Evolutionary conservation across 2,329 filamentous ascomycete genomes (phyloP), one percentile per base, ranked within the genome.

Genomic region (Cladobotryum mycophilum): DNA sequence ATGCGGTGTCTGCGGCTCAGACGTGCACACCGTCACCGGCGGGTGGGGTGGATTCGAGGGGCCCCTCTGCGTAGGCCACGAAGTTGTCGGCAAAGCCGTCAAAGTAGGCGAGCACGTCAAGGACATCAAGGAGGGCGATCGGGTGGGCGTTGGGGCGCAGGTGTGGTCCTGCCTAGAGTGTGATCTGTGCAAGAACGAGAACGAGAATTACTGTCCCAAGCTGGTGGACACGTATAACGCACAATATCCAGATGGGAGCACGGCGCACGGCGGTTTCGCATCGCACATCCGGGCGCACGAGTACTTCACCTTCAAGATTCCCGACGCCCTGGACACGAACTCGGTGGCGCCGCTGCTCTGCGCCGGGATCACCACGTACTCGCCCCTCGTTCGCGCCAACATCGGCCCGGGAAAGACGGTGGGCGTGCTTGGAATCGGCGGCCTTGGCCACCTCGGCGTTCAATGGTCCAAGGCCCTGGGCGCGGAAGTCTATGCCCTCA

Each of bases 301-400:
- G 58, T 74, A 76, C 65, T 90, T 88, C 56, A 74, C 73, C 33
- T 76, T 82, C 58, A 76, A 76, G 55, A 79, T 82, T 36, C 79
- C 79, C 0, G 76, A 80, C n/a, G 64, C 61, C 1, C 65, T 82
- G 9, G 65, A 71, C 7, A 72, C 72, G 0, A 72, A 76, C 33
- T 61, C 71, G 1, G 76, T 74, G 0, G 79, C 86, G 1, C 87
- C 88, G 1, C 82, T 93, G 72, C 75, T 92, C 25, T 92, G 88
- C 62, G 88, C 82, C 1, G 88, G 89, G 1, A 76, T 92, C 47
- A 93, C 88, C 0, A 78, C 85, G 0, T 93, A 80, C 63, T 78
- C 79, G 4, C 88, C 88, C 0, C 68, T 93, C 14, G 76, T 77
- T 45, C 76, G 84, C 25, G 82, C 86, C 35, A 81, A 80, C 1